Evolutionary conservation across 106 monocot genomes (phyloP).

Genomic region (Phalaenopsis equestris): DNA sequence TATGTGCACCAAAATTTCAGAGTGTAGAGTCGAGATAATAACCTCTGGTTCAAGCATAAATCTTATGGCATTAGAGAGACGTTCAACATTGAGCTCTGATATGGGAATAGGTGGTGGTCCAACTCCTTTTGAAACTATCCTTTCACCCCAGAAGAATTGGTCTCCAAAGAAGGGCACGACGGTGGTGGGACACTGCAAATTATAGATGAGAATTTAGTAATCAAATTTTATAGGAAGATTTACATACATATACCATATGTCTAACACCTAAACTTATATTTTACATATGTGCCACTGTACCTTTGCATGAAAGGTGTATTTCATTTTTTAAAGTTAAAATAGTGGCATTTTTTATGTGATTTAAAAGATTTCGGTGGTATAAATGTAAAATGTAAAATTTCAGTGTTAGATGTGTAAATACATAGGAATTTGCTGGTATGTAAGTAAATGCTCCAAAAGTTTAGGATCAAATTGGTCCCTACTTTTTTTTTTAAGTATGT

Average conservation of each 20-base stretch:
- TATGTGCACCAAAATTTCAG: neutral
- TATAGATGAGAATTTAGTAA: neutral
- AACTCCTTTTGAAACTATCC: conserved; percentile 63
- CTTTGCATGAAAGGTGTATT: too few relatives aligned
- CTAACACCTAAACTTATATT: too few relatives aligned
- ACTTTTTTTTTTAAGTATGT: too few relatives aligned
- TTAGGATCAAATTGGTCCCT: too few relatives aligned
- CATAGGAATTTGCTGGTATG: too few relatives aligned
- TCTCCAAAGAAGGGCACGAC: conserved; percentile 94
- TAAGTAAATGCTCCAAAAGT: too few relatives aligned
- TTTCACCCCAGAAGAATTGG: conserved; percentile 91
- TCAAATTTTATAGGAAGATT: neutral
- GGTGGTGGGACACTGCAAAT: conserved; percentile 83
- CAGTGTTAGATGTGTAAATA: too few relatives aligned
- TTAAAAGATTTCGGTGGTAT: too few relatives aligned
- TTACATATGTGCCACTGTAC: too few relatives aligned
- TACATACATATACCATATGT: neutral
- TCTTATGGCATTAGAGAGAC: conserved; percentile 61
- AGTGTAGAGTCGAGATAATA: conserved; percentile 8
- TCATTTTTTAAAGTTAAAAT: too few relatives aligned
- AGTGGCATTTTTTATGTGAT: too few relatives aligned
- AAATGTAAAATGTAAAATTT: too few relatives aligned
- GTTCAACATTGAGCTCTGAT: conserved; percentile 59
- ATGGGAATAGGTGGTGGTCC: conserved; percentile 93
- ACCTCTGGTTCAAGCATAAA: conserved; percentile 96